A percentile compares a stretch with the other conserved stretches of the same genome.
phyloP scores from a whole-genome alignment of 768 basidiomycete genomes.

The Paxillus involutus region DNA sequence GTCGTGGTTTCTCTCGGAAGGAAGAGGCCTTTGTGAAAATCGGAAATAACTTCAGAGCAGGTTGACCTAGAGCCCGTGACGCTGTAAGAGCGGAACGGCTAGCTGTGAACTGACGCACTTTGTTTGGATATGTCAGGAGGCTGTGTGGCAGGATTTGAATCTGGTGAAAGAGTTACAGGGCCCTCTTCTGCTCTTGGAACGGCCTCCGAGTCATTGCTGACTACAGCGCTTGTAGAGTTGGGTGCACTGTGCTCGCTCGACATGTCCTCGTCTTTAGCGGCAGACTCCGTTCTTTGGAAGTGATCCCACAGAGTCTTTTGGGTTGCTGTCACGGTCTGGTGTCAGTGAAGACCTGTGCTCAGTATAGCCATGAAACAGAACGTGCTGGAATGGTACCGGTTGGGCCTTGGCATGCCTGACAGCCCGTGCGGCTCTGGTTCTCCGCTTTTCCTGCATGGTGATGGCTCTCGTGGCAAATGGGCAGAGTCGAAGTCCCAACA shows the following conservation, averaged over 20 bases:
- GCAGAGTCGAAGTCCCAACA: neutral
- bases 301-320: constrained; percentile 30
- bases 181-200: neutral
- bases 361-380: constrained; percentile 3
- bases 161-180: neutral
- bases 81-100: neutral
- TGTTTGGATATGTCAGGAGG: constrained; percentile 6
- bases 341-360: neutral
- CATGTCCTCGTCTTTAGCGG: neutral
- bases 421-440: constrained; percentile 13
- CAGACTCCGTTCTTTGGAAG: constrained; percentile 16
- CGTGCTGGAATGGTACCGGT: constrained; percentile 14
- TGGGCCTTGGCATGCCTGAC: constrained; percentile 7
- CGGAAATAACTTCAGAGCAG: constrained; percentile 18
- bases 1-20: constrained; percentile 1
- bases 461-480: neutral
- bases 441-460: constrained; percentile 27
- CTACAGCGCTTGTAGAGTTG: neutral
- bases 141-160: neutral
- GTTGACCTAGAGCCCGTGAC: constrained; percentile 14
- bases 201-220: neutral
- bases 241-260: neutral
- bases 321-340: constrained; percentile 13
- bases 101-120: constrained; percentile 17
- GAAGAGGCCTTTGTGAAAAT: constrained; percentile 21